A percentile compares a stretch with the other conserved stretches of the same genome.
These are phyloP conservation scores for Lentithecium fluviatile DNA, from an alignment of 495 filamentous ascomycete species.

Conservation along the genomic window DNA sequence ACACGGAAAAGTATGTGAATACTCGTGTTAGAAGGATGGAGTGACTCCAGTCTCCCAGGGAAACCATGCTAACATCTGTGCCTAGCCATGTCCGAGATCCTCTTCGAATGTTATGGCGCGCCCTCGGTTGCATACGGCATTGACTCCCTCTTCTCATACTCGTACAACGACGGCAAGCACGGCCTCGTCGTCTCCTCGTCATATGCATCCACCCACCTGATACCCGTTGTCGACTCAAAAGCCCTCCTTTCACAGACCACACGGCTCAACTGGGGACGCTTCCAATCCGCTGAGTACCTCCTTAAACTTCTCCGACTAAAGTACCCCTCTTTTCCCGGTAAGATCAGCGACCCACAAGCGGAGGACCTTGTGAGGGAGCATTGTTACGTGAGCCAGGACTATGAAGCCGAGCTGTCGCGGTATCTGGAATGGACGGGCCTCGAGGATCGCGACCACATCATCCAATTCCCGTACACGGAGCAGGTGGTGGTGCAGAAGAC, in stretches of 20 bases:
- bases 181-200: conserved; percentile 90
- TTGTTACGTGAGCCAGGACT: conserved; percentile 83
- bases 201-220: conserved; percentile 91
- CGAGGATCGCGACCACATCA: conserved; percentile 80
- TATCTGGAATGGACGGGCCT: conserved; percentile 86
- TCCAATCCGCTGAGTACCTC: conserved; percentile 83
- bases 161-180: conserved; percentile 82
- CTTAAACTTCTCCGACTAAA: conserved; percentile 88
- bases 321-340: conserved; percentile 83
- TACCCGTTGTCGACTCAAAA: conserved; percentile 84
- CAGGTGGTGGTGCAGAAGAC: conserved; percentile 83
- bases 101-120: conserved; percentile 91
- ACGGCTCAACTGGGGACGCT: conserved; percentile 91
- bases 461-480: conserved; percentile 93
- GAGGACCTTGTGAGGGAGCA: conserved; percentile 85
- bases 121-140: conserved; percentile 90
- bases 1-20: conserved; percentile 70
- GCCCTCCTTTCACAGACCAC: conserved; percentile 79
- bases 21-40: neutral
- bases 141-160: conserved; percentile 92
- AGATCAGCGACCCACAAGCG: conserved; percentile 78
- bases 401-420: conserved; percentile 67
- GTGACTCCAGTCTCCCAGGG: conserved; percentile 21
- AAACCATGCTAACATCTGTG: neutral
- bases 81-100: conserved; percentile 89